phyloP scores from a whole-genome alignment of 1,139 yeast genomes.

The Nakaseomyces delphensis region DNA sequence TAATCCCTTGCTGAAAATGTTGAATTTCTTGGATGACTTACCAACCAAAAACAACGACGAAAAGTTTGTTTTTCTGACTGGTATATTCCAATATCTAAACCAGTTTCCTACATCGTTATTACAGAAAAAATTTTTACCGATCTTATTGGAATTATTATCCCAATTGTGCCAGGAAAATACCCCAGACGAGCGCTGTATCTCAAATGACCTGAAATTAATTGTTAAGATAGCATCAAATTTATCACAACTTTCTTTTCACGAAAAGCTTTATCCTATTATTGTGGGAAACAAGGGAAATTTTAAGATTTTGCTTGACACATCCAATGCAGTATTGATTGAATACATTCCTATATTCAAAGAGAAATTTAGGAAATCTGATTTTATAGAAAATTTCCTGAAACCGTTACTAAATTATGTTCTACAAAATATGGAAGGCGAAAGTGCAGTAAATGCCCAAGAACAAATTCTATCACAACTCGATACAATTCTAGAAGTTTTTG shows the following conservation, averaged over 20 bases:
- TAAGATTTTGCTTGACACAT: constrained; percentile 39
- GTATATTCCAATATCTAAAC: constrained; percentile 49
- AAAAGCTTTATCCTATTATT: constrained; percentile 47
- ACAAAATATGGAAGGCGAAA: constrained; percentile 18
- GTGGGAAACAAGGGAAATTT: constrained; percentile 28
- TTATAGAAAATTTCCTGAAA: constrained; percentile 36
- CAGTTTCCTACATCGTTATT: constrained; percentile 66
- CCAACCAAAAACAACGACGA: constrained; percentile 67
- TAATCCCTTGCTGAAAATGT: constrained; percentile 73
- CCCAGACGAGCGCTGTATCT: constrained; percentile 42
- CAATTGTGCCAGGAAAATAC: constrained; percentile 26
- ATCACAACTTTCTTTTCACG: constrained; percentile 72
- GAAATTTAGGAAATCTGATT: constrained; percentile 39
- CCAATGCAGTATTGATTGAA: constrained; percentile 47
- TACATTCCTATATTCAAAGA: constrained; percentile 45
- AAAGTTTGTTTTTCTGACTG: constrained; percentile 58
- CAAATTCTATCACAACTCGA: constrained; percentile 42
- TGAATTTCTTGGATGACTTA: constrained; percentile 77
- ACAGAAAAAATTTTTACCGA: constrained; percentile 67
- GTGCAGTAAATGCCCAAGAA: constrained; percentile 44
- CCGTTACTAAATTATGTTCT: constrained; percentile 26
- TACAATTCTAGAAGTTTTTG: constrained; percentile 43
- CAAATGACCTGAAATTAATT: constrained; percentile 48
- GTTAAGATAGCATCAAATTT: constrained; percentile 56
- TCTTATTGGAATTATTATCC: constrained; percentile 42